Base-by-base conservation (phyloP, 2,329 filamentous ascomycete species). In the Cladosporium sp. region DNA sequence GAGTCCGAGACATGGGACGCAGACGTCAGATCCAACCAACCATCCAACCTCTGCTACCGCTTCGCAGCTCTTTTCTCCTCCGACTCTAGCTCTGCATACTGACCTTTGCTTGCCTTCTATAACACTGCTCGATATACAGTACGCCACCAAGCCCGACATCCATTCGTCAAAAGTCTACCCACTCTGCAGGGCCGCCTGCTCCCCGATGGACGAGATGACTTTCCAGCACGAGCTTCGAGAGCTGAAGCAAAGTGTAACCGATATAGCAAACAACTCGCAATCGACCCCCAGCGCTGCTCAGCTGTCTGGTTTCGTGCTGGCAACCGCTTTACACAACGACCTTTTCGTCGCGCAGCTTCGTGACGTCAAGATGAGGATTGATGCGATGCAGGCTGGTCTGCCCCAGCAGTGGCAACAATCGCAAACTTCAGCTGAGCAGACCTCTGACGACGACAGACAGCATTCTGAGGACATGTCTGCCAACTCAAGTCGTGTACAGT, bases 131-230 rank as follows among this genome's bases (percentile, higher is more conserved):
- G 9, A 5, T 27, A 27, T 27, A 27, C 22, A 5, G 22, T 7
- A 35, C 15, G 15, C 3, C 32, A 35, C n/a, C 2, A 4, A 16
- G 32, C 32, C 32, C 32, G 5, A 27, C 5, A 9, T 9, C 9
- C 9, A 27, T 9, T 5, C 22, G 5, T 27, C 22, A 9, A 27
- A 9, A 27, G 5, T 9, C 9, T 27, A 4, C 40, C n/a, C n/a
- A n/a, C 18, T 25, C 29, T 22, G 33, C 15, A 29, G 18, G 35
- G 32, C 43, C n/a, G n/a, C n/a, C n/a, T n/a, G n/a, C n/a, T n/a
- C n/a, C 22, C 20, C 36, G 27, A 50, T 50, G 48, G 48, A 50
- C 48, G 48, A 50, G 35, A 36, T 25, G 18, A 50, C 48, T 16
- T 50, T 50, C 32, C 48, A 39, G 27, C 33, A 38, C 15, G 32